Evolutionary conservation across 2,329 filamentous ascomycete species (phyloP), one percentile per base, ranked within the genome.

Genomic region (Clathrospora elynae): DNA sequence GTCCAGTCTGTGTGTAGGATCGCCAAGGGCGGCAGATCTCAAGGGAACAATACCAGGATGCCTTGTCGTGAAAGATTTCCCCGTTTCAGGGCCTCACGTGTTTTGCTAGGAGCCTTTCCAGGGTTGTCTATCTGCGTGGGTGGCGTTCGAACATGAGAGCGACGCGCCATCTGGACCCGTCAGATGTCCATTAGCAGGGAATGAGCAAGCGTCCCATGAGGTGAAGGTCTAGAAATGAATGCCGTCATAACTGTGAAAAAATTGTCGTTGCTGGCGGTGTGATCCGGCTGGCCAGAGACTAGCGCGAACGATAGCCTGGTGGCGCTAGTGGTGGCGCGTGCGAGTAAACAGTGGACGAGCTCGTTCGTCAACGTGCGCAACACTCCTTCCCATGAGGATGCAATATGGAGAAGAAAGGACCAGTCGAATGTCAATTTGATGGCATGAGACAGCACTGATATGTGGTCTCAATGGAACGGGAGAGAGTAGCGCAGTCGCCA

Each of bases 11-110:
- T 25, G 35, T 33, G 18, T 18, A 44, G 12, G 49, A 53, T 53
- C 34, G 42, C 40, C 42, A 46, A 47, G 42, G 37, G 46, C 49
- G 54, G 44, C 38, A 48, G 45, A 55, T 53, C 43, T 41, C 38
- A 35, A 35, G 23, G 17, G 22, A 26, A 26, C 33, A 37, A 20
- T 44, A 14, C 53, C 42, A 45, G 49, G 45, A 42, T 32, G 26
- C 30, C 32, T 31, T 31, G 42, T 35, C 17, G 16, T 6, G n/a
- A n/a, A 13, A 23, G n/a, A 42, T 26, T 46, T 38, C 37, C 42
- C 37, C 20, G 42, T 35, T 46, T 39, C 32, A 19, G 26, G 24
- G 26, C 37, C 14, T 31, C 30, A 45, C 34, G 41, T 43, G 35
- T 18, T 33, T 4, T 17, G 17, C 16, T 14, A 16, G 20, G n/a